Base-by-base conservation (phyloP, 2,329 filamentous ascomycete genomes). In the Parafenestella ontariensis region DNA sequence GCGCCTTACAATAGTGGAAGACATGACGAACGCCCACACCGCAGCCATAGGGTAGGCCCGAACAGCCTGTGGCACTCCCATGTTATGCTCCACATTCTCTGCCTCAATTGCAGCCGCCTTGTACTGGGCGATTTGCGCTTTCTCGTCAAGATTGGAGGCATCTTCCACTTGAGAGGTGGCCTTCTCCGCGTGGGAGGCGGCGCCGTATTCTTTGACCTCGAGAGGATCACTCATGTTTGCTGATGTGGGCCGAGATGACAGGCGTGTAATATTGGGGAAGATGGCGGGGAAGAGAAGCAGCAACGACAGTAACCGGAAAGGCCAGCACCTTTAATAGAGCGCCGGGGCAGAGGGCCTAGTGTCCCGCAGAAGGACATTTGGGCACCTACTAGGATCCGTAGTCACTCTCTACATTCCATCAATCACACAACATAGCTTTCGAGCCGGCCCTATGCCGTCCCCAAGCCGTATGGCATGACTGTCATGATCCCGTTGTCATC, bases 1-100 rank as follows among this genome's bases (percentile, higher is more conserved):
- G 37, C 13, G 50, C 24, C 71, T 69, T 33, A 85, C 82, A 74
- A 85, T 85, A 20, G 80, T 83, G 75, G 69, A 83, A 43, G 79
- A 85, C 71, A 85, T 81, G 69, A 83, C 70, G 51, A 85, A 83
- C 5, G 82, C 82, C 83, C 83, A 85, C 57, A 79, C 78, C 15
- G 77, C 78, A 61, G 83, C 83, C 74, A 79, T 79, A 15, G 83
- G 83, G 67, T 85, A 82, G 11, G 76, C 77, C 68, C 73, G 77
- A 52, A 83, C 78, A 54, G 83, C 82, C 63, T 83, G 50, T 15
- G 79, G 41, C 53, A 82, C 80, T 1, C 65, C 72, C 81, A 84
- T 83, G 28, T 77, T 68, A 65, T 83, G 81, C 69, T 85, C 83
- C 23, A 61, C 68, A 56, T 79, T 81, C 75, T 88, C 86, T 11